phyloP scores from a whole-genome alignment of 148 eudicot species.

The Silene latifolia region DNA sequence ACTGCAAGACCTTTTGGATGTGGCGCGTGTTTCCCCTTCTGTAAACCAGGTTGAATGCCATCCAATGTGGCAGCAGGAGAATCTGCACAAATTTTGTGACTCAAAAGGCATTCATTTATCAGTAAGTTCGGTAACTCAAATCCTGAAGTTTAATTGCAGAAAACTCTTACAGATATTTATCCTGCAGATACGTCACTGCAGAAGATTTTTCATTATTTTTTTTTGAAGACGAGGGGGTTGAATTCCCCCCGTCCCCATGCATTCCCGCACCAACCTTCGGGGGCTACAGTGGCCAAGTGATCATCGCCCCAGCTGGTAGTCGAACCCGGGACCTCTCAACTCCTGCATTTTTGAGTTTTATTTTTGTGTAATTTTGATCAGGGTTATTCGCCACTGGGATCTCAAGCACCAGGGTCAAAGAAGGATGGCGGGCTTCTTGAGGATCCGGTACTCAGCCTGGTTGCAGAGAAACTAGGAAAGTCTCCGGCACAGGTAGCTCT shows the following conservation, averaged over 20 bases:
- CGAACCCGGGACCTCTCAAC: too few species aligned
- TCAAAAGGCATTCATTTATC: constrained; percentile 52
- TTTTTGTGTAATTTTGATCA: background rate
- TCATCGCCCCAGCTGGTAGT: too few species aligned
- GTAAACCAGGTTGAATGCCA: constrained; percentile 74
- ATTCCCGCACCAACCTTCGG: too few species aligned
- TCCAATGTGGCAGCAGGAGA: constrained; percentile 56
- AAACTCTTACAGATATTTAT: too few species aligned
- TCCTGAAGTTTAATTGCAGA: too few species aligned
- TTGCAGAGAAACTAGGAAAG: constrained; percentile 46
- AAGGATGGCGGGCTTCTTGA: constrained; percentile 9
- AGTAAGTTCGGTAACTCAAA: constrained; percentile 27
- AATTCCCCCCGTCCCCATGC: too few species aligned
- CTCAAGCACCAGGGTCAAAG: constrained; percentile 43
- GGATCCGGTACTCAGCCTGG: constrained; percentile 31
- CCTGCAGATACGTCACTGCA: too few species aligned
- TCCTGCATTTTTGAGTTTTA: too few species aligned
- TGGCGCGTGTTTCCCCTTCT: constrained; percentile 50
- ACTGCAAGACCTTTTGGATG: constrained; percentile 38
- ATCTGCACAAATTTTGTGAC: constrained; percentile 44
- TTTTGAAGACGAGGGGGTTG: too few species aligned
- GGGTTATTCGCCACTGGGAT: constrained; percentile 59
- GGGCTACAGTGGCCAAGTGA: too few species aligned
- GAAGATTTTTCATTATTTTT: too few species aligned
- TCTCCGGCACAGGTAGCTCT: constrained; percentile 60